A percentile compares a stretch with the other conserved stretches of the same genome.
phyloP scores from a whole-genome alignment of 768 basidiomycete species.

The Kwoniella pini region DNA sequence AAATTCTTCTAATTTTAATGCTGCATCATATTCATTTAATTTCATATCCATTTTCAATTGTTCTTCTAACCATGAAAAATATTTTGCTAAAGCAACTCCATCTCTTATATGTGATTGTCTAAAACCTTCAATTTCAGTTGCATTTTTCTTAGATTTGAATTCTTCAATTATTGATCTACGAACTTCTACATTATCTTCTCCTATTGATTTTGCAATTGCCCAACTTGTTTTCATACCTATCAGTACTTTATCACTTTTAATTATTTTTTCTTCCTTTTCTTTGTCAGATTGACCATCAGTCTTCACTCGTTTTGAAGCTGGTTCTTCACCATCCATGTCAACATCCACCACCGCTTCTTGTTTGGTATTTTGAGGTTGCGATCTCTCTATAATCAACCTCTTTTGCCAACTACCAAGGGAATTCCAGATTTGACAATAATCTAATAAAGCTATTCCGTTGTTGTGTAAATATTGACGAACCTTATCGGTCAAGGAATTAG shows the following conservation, averaged over 20 bases:
- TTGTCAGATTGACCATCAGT: slow-evolving; percentile 32
- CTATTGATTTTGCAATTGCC: slow-evolving; percentile 78
- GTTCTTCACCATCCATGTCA: slow-evolving; percentile 7
- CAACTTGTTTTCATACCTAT: slow-evolving; percentile 76
- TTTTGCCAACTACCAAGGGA: slow-evolving; percentile 59
- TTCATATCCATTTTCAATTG: slow-evolving; percentile 64
- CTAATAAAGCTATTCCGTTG: slow-evolving; percentile 63
- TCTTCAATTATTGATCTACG: slow-evolving; percentile 73
- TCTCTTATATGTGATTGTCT: slow-evolving; percentile 84
- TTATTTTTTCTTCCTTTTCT: slow-evolving; percentile 12
- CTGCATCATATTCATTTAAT: slow-evolving; percentile 76
- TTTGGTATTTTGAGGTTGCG: neutral
- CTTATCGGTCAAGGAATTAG: slow-evolving; percentile 59
- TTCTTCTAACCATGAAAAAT: slow-evolving; percentile 95
- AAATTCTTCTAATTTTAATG: slow-evolving; percentile 74
- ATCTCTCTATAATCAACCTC: slow-evolving; percentile 15
- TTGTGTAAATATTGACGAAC: slow-evolving; percentile 62
- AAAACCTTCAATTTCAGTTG: slow-evolving; percentile 83
- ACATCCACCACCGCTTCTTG: slow-evolving; percentile 5
- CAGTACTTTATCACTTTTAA: slow-evolving; percentile 61
- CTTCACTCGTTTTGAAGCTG: neutral
- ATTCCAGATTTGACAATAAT: slow-evolving; percentile 70
- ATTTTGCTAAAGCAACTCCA: slow-evolving; percentile 77
- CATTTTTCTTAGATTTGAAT: slow-evolving; percentile 56
- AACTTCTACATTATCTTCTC: slow-evolving; percentile 67